Conservation (phyloP, 140 eudicot genomes). For the Anethum foeniculum region DNA sequence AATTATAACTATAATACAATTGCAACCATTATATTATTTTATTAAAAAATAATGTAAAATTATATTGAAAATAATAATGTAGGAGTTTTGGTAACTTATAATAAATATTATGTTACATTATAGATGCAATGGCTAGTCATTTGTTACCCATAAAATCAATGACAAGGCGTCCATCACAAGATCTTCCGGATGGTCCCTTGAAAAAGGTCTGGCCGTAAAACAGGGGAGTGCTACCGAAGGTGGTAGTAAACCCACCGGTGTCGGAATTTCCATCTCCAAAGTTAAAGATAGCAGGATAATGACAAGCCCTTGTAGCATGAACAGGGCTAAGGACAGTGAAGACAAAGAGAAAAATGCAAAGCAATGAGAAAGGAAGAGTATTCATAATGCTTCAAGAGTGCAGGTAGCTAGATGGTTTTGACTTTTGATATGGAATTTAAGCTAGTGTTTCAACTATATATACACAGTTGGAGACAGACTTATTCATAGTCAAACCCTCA, state of each 20-base stretch:
- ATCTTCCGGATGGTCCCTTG: neutral
- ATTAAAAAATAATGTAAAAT: no score
- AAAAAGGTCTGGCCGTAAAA: neutral
- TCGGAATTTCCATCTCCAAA: conserved; percentile 44
- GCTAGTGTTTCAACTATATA: no score
- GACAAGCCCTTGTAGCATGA: neutral
- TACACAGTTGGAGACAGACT: no score
- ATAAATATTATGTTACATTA: no score
- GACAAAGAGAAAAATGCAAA: neutral
- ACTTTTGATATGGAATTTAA: no score
- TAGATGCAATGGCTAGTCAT: neutral
- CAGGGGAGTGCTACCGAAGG: neutral
- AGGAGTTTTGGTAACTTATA: no score
- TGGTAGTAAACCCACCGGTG: neutral
- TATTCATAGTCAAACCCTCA: no score
- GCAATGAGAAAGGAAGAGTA: neutral
- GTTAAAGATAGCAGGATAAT: conserved; percentile 40
- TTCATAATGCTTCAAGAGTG: neutral
- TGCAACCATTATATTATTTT: no score
- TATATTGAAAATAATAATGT: no score
- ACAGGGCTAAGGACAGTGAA: neutral
- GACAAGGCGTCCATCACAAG: neutral
- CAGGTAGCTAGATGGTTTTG: no score
- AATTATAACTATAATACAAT: no score
- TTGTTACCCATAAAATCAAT: neutral